These are phyloP conservation scores for Allium sativum DNA, from an alignment of 106 monocot species.

Conservation along the genomic window DNA sequence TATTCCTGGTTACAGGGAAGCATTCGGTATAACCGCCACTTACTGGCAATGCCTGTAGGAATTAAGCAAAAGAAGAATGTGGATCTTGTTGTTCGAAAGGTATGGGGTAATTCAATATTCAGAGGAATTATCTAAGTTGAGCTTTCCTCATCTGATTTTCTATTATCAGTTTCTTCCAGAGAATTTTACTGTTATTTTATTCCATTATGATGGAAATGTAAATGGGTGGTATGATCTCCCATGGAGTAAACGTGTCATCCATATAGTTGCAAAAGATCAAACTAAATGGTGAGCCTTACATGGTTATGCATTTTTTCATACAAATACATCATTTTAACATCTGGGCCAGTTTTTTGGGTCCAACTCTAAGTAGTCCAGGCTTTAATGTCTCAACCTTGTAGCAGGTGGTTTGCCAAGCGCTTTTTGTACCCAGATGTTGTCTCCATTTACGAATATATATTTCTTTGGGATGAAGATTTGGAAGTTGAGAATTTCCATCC, in stretches of 20 bases:
- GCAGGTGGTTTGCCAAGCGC: constrained; percentile 86
- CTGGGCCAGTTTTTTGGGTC: no score
- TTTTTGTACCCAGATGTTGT: constrained; percentile 75
- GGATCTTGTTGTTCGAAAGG: constrained; percentile 59
- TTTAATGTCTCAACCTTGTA: not conserved
- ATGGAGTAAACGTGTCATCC: constrained; percentile 67
- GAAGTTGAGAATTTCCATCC: constrained; percentile 65
- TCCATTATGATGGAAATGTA: constrained; percentile 83
- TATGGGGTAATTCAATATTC: constrained; percentile 1
- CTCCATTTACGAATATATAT: constrained; percentile 64
- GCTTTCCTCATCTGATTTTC: constrained; percentile 17
- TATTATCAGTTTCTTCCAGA: constrained; percentile 70
- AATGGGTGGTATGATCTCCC: constrained; percentile 59
- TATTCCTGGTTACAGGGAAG: constrained; percentile 15
- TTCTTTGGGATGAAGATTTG: constrained; percentile 82
- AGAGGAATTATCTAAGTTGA: not conserved
- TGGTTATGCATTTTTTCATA: not conserved
- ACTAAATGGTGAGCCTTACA: constrained; percentile 58
- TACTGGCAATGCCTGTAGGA: constrained; percentile 67
- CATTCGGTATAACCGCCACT: constrained; percentile 19
- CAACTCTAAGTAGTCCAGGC: no score
- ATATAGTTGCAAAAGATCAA: constrained; percentile 59
- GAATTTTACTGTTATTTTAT: constrained; percentile 66
- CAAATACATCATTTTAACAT: no score
- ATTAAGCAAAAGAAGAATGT: constrained; percentile 52